Evolutionary conservation across 2,329 filamentous ascomycete genomes (phyloP), one percentile per base, ranked within the genome.

Genomic region (Xylaria sp.): DNA sequence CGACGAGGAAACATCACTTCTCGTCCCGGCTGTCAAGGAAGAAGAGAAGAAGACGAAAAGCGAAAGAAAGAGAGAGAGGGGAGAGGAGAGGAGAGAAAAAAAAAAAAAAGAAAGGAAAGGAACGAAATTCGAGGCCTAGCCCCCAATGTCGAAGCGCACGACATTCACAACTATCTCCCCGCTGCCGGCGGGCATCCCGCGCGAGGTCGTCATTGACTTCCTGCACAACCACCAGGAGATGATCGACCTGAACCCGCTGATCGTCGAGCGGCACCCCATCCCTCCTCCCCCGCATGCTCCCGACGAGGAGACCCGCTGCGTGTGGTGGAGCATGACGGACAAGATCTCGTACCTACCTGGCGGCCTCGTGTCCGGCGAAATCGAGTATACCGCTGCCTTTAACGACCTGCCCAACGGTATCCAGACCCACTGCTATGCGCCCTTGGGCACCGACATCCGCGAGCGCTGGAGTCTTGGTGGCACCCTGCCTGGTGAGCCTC

Each of bases 181-280:
- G 20, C 86, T 97, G 39, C 94, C 94, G 9, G 74, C 87, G 1
- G 84, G 85, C 73, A 87, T 96, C 72, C 85, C 89, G 57, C 88
- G 93, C 64, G 86, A 91, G 73, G 86, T 88, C n/a, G 92, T 93
- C 51, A 79, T 97, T 71, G 85, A 88, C 63, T 92, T 93, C 73
- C 89, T 97, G 39, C 92, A 94, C 79, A 86, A 91, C 79, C 93
- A 97, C 81, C 79, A 86, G 59, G 90, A 90, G 74, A 97, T 97
- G 91, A 97, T 97, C 76, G 91, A 95, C 77, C 84, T 97, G 66
- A 97, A 97, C 79, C 94, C 94, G 1, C 85, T 97, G 57, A 91
- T 97, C 64, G 89, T 91, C 71, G 89, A 92, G 69, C 88, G 92
- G 66, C 86, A 90, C 73, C 85, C 85, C 39, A 93, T 93, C 80